Conservation (phyloP, 2,329 filamentous ascomycete species). For the Parastagonospora nodorum region DNA sequence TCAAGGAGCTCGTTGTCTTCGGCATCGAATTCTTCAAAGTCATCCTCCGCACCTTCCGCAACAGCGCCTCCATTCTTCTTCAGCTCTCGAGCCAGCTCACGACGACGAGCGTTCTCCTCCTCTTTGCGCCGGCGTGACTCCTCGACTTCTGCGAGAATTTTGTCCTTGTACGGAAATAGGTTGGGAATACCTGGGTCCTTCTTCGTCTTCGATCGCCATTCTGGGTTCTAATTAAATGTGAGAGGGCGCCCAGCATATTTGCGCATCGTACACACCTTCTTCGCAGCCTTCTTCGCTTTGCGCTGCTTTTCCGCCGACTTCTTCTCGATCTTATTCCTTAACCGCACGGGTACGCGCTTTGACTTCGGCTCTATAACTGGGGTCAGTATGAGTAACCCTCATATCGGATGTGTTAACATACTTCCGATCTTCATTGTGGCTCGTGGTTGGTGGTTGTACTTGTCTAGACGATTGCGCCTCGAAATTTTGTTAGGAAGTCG, state of each 20-base stretch:
- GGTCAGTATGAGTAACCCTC: constrained; percentile 7
- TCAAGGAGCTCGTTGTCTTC: constrained; percentile 61
- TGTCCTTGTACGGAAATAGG: constrained; percentile 96
- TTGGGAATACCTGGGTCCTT: constrained; percentile 99
- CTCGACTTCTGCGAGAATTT: constrained; percentile 91
- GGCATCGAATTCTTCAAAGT: constrained; percentile 42
- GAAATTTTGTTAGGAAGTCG: constrained; percentile 25
- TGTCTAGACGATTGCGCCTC: constrained; percentile 14
- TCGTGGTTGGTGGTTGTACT: constrained; percentile 16
- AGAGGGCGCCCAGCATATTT: constrained; percentile 9
- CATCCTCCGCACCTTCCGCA: constrained; percentile 40
- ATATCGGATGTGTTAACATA: constrained; percentile 26
- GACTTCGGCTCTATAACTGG: constrained; percentile 78
- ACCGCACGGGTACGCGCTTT: constrained; percentile 85
- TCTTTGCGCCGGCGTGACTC: constrained; percentile 80
- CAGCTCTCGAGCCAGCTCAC: constrained; percentile 67
- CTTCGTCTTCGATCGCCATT: constrained; percentile 95
- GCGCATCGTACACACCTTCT: constrained; percentile 62
- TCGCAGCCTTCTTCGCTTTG: constrained; percentile 85
- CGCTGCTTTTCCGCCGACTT: constrained; percentile 86
- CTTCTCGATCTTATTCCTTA: constrained; percentile 96
- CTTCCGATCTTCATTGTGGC: constrained; percentile 50
- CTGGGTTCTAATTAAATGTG: constrained; percentile 70
- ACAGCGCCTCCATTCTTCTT: constrained; percentile 42
- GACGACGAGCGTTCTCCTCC: constrained; percentile 71